These are phyloP conservation scores for Albatrellus sp. DNA, from an alignment of 1,284 basidiomycete species.

Conservation along the genomic window DNA sequence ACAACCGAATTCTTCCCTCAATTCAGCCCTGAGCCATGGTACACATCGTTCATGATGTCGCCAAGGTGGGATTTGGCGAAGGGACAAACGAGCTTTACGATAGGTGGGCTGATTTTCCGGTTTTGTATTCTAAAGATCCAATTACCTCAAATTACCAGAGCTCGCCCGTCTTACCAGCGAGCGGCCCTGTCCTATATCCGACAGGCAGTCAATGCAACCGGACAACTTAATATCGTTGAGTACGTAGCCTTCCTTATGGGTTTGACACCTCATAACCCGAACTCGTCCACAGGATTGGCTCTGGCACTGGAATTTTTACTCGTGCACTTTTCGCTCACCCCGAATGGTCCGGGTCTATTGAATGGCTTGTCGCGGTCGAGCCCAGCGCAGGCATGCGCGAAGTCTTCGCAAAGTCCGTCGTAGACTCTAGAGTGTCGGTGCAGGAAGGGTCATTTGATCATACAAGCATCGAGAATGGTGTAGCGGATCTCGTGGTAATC, in stretches of 20 bases:
- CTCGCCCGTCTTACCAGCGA: constrained; percentile 60
- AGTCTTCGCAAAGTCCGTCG: constrained; percentile 38
- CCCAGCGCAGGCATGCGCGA: constrained; percentile 66
- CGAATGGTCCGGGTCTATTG: constrained; percentile 36
- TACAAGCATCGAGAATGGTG: constrained; percentile 42
- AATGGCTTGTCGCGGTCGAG: constrained; percentile 50
- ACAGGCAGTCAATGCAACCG: constrained; percentile 23
- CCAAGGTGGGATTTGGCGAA: constrained; percentile 50
- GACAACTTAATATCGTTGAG: constrained; percentile 56
- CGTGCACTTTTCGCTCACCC: constrained; percentile 57
- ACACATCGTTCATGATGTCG: constrained; percentile 34
- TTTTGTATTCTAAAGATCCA: constrained; percentile 6
- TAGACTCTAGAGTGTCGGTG: constrained; percentile 37
- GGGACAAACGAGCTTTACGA: constrained; percentile 73
- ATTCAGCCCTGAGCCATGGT: constrained; percentile 5
- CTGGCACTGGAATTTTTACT: constrained; percentile 74
- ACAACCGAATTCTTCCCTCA: too few relatives aligned
- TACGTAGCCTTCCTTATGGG: constrained; percentile 21
- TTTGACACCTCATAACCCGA: not conserved
- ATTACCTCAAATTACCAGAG: constrained; percentile 22
- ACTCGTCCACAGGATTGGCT: constrained; percentile 36
- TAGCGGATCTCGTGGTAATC: constrained; percentile 63
- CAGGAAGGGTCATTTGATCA: constrained; percentile 53
- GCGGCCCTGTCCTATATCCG: constrained; percentile 45
- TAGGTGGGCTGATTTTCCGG: constrained; percentile 24